These are phyloP conservation scores for Kodamaea derodonti DNA, from an alignment of 1,139 yeast species.

Conservation along the genomic window DNA sequence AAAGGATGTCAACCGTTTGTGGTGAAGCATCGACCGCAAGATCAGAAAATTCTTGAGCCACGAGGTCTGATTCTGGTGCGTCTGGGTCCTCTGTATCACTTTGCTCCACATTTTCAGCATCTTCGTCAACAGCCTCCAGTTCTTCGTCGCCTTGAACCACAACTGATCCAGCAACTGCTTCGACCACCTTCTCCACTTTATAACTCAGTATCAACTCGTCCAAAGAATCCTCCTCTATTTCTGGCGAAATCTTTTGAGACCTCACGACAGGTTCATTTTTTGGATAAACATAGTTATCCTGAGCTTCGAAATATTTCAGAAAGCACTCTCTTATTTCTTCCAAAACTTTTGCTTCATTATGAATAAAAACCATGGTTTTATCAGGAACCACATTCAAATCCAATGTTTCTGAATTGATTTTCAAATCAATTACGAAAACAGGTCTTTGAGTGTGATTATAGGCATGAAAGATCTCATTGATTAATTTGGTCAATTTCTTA, in stretches of 20 bases:
- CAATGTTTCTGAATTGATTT: slow-evolving; percentile 46
- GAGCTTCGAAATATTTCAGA: slow-evolving; percentile 37
- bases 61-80: neutral
- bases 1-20: neutral
- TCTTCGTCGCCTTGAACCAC: neutral
- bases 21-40: neutral
- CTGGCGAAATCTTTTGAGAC: neutral
- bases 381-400: slow-evolving; percentile 94
- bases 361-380: slow-evolving; percentile 68
- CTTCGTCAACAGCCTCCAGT: neutral
- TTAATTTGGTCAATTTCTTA: slow-evolving; percentile 51
- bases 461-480: slow-evolving; percentile 69
- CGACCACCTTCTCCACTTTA: neutral
- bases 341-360: slow-evolving; percentile 56
- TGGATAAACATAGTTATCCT: slow-evolving; percentile 41
- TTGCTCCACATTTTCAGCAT: neutral
- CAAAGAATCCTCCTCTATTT: neutral
- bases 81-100: neutral
- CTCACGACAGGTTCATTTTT: slow-evolving; percentile 13
- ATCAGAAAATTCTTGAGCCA: slow-evolving; percentile 1
- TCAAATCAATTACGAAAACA: slow-evolving; percentile 59
- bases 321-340: slow-evolving; percentile 47
- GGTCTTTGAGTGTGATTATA: slow-evolving; percentile 77
- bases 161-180: neutral
- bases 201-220: neutral